Percentiles rank a stretch among this genome's conserved stretches.
phyloP scores from a whole-genome alignment of 202 grass and related monocot genomes.

The Digitaria exilis region DNA sequence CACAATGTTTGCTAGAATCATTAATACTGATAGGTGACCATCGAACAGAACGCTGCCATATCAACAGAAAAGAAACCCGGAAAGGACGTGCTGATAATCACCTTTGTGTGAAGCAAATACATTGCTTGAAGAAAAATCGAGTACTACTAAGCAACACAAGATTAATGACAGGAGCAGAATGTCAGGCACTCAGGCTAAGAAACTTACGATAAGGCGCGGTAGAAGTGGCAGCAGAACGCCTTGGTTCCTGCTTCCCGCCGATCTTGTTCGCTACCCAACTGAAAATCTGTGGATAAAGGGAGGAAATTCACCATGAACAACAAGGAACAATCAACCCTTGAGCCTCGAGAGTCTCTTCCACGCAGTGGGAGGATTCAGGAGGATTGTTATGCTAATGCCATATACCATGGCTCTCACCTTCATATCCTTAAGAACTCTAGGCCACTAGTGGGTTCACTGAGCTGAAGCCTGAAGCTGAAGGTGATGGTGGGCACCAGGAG shows the following conservation, averaged over 20 bases:
- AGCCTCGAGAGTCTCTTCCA: neutral
- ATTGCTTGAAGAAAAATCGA: neutral
- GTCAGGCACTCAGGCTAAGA: neutral
- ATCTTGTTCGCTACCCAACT: constrained; percentile 78
- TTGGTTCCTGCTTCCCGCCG: constrained; percentile 58
- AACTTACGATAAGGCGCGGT: constrained; percentile 46
- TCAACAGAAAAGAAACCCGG: constrained; percentile 1
- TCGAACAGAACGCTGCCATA: neutral
- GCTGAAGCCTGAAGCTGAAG: neutral
- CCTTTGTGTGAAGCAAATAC: neutral
- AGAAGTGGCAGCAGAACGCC: constrained; percentile 30
- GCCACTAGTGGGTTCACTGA: neutral
- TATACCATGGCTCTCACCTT: constrained; percentile 36
- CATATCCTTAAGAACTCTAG: constrained; percentile 40
- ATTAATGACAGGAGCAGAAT: neutral
- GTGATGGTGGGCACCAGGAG: neutral
- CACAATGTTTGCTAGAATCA: constrained; percentile 5
- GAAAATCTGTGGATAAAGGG: constrained; percentile 57
- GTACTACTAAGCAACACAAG: neutral
- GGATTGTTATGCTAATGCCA: neutral
- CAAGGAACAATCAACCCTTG: neutral
- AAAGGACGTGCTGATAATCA: neutral
- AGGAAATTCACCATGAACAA: neutral
- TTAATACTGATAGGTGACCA: neutral
- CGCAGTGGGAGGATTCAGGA: neutral